phyloP scores from a whole-genome alignment of 83 land plant genomes.

The Isoetes engelmannii region DNA sequence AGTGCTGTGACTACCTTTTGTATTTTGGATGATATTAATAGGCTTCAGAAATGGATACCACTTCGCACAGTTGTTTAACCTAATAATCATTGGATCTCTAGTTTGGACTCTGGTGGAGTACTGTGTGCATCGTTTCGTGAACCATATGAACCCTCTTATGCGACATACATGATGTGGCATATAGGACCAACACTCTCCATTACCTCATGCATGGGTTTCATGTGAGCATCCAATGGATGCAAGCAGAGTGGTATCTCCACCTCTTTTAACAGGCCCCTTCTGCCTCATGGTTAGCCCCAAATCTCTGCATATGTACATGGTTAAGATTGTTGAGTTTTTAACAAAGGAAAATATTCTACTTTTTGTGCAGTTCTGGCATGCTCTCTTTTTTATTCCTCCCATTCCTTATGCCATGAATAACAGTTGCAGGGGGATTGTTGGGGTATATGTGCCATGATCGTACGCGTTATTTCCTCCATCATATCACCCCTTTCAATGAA shows the following conservation, averaged over 20 bases:
- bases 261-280: constrained; percentile 75
- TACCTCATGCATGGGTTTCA: constrained; percentile 98
- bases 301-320: too few relatives aligned
- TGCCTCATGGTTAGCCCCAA: constrained; percentile 40
- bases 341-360: not conserved
- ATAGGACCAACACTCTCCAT: constrained; percentile 84
- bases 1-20: constrained; percentile 81
- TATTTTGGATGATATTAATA: constrained; percentile 32
- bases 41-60: constrained; percentile 56
- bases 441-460: constrained; percentile 90
- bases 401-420: too few relatives aligned
- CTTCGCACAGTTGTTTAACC: constrained; percentile 15
- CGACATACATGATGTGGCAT: too few relatives aligned
- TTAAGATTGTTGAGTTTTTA: too few relatives aligned
- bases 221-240: constrained; percentile 99
- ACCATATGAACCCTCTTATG: constrained; percentile 48
- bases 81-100: constrained; percentile 44
- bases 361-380: constrained; percentile 53
- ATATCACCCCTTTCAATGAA: constrained; percentile 59
- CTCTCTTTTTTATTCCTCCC: constrained; percentile 19
- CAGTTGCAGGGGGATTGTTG: constrained; percentile 70
- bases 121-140: constrained; percentile 79
- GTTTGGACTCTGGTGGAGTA: constrained; percentile 87
- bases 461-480: constrained; percentile 91
- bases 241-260: constrained; percentile 88